Evolutionary conservation across 257 asterid species (phyloP).

Genomic region (Capsicum pubescens): DNA sequence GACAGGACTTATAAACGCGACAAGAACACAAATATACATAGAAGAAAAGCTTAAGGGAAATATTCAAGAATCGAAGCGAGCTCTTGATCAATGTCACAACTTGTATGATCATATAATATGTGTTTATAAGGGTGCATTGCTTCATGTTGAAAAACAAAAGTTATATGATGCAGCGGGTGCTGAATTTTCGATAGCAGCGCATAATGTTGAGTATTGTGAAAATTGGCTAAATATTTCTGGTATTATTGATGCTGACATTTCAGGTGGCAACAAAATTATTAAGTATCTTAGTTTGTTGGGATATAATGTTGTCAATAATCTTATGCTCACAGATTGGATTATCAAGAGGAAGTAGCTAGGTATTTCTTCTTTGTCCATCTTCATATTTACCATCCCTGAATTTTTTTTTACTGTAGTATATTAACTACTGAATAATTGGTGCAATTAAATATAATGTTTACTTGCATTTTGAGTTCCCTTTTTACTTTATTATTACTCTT

Average conservation of each 20-base stretch:
- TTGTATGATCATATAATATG: conserved; percentile 20
- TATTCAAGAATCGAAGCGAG: background rate
- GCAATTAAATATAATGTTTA: background rate
- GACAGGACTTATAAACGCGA: conserved; percentile 25
- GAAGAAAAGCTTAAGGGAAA: background rate
- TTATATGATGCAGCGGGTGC: background rate
- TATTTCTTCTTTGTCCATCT: background rate
- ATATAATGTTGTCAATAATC: conserved; percentile 19
- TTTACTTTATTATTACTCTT: too few relatives aligned
- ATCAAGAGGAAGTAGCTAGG: background rate
- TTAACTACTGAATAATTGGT: background rate
- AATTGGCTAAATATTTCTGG: background rate
- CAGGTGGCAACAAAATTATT: background rate
- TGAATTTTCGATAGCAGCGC: conserved; percentile 21
- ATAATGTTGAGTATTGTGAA: conserved; percentile 26
- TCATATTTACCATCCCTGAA: background rate
- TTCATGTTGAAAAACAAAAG: conserved; percentile 23
- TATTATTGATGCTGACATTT: background rate
- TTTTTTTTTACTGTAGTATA: background rate
- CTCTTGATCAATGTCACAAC: conserved; percentile 9
- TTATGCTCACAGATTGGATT: conserved; percentile 16
- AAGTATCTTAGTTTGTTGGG: background rate
- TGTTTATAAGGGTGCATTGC: conserved; percentile 17
- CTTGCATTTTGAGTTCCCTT: background rate
- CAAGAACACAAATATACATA: conserved; percentile 14